Evolutionary conservation across 192 early-diverging fungal genomes (phyloP), one percentile per base, ranked within the genome.

Genomic region (Funneliformis geosporum): DNA sequence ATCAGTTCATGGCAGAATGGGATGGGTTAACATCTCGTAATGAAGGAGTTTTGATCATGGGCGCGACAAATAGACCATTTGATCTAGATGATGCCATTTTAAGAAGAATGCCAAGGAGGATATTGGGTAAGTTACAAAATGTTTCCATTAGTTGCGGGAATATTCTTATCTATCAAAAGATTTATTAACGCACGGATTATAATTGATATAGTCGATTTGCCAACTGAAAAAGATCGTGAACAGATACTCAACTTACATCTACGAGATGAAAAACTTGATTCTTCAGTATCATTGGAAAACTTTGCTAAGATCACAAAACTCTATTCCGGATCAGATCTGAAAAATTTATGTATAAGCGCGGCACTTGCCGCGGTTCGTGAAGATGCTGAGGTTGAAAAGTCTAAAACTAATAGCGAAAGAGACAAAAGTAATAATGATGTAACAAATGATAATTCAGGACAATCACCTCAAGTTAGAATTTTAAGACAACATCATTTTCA

Each of bases 1-100:
- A 97, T 72, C 95, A 99, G 84, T 96, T 99, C 76, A 98, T 98
- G 96, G 89, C 92, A 18, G 97, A 99, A 82, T 99, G 97, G 96
- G 96, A 98, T 79, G 96, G 96, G 6, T 82, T 95, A 47, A 87
- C 91, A 10, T 88, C 88, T 3, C 83, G 90, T 46, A 96, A 96
- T 80, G 82, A 89, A 46, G 93, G 95, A 39, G 89, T 97, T 23
- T 90, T 95, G 76, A 86, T 97, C 14, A 91, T 97, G 90, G 96
- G 92, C 8, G 96, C 97, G 4, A 99, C 97, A 3, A 99, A 99
- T 82, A 85, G 97, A 39, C 97, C 97, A 14, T 98, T 97, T 86
- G 97, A 98, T 80, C 85, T 99, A 76, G 97, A 99, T 80, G 97
- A 99, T 84, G 97, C 97, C 0, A 94, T 98, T 38, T 82, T 99